Base-by-base conservation (phyloP, 1,139 yeast species). In the Diutina mesorugosa region DNA sequence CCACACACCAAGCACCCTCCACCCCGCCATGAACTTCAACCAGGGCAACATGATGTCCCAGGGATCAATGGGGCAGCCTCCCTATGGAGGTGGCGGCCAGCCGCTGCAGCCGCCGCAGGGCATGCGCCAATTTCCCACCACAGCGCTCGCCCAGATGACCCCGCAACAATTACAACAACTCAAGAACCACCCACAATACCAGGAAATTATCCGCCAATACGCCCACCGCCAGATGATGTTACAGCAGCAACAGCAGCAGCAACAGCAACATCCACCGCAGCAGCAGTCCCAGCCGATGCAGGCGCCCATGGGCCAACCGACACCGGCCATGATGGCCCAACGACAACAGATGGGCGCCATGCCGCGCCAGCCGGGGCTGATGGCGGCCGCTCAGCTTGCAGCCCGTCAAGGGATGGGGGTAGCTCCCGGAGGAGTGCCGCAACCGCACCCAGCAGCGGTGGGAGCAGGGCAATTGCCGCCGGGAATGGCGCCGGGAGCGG, bases 81-180 rank as follows among this genome's bases (percentile, higher is more conserved):
- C 16, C 9, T 47, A 47, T 12, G 16, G 35, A 4, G 35, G 16
- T 14, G 35, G 16, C 28, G 35, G 18, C 12, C 18, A 26, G 32
- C 51, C 29, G 8, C 41, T n/a, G 6, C 41, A 35, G 41, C 51
- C 9, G 29, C 51, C 51, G 12, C 32, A 26, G 51, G 51, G 35
- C 6, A 14, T 14, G 3, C 35, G 38, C 7, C 51, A 47, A n/a
- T 29, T 47, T 6, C 53, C 53, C 10, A 28, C 53, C 4, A 38
- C 32, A 6, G 28, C 32, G 29, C 53, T 30, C 16, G 41, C 53
- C 14, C 32, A 50, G n/a, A 50, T 50, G 53, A 50, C 45, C 6
- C 77, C 79, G 10, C 77, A 76, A 60, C 80, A 77, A 57, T 71
- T 77, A 48, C 78, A 78, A 60, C 76, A 79, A 59, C 69, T 79